Base-by-base conservation (phyloP, 2,329 filamentous ascomycete species). In the Xylaria sp. region DNA sequence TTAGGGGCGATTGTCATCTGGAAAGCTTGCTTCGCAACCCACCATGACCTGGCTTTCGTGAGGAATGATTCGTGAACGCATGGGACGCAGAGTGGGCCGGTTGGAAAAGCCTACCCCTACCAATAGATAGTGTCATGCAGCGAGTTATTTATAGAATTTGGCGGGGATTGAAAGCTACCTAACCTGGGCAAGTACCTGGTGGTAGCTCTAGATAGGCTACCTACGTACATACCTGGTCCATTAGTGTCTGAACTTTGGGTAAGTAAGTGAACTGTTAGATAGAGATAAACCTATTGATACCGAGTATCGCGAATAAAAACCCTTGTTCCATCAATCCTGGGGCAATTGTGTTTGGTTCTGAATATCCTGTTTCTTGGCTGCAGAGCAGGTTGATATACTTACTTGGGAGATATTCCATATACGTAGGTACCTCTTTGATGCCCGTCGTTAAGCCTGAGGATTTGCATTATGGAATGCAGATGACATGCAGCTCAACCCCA, bases 111-210 rank as follows among this genome's bases (percentile, higher is more conserved):
- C 38, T 63, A 47, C 50, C 56, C 33, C 25, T 59, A 54, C 39
- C 25, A 60, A 60, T 44, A 68, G 62, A 62, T 66, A 66, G 65
- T 67, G n/a, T 69, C 53, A 67, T 69, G 67, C 67, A 61, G n/a
- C 36, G 7, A 17, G 45, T 54, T 69, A 69, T 69, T 69, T 69
- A 59, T 69, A 69, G 67, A 67, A 51, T 42, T 60, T 60, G 63
- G 63, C 59, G 66, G 66, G 63, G 59, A 39, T 44, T 27, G 36
- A 58, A 44, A 7, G 17, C 17, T 44, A 44, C n/a, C 17, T n/a
- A n/a, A n/a, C n/a, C n/a, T n/a, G n/a, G n/a, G n/a, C n/a, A 36
- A 36, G 33, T 36, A 44, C 42, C 42, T 2, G n/a, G 22, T n/a
- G n/a, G n/a, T n/a, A n/a, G n/a, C n/a, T n/a, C n/a, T n/a, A n/a